Base-by-base conservation (phyloP, 345 rosid genomes). In the Litchi chinensis region DNA sequence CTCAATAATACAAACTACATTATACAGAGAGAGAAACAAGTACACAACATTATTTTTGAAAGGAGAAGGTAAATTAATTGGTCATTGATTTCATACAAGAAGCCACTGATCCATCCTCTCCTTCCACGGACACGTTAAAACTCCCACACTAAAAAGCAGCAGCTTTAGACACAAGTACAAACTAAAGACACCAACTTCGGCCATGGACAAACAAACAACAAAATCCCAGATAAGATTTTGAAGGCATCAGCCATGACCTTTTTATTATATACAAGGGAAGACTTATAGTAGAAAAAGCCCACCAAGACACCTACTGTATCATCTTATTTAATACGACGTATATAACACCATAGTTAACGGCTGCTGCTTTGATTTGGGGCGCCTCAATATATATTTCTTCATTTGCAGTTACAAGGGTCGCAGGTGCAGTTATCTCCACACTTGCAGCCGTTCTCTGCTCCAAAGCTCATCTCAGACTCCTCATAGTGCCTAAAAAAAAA, bases 381-480 rank as follows among this genome's bases (percentile, higher is more conserved):
- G 22, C 7, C 22, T 28, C 21, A 26, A 26, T 43, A 16, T 46
- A 18, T 26, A 1, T 56, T 62, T 40, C 70, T 50, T 82, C 81
- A 75, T 44, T 52, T 71, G 82, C 98, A 93, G 46, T 15, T 78
- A 82, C 87, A 89, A 41, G 82, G 81, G 57, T 87, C 86, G 63
- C 98, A 93, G 43, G 57, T 65, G 86, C 97, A 92, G 95, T 48
- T 90, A 52, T 92, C 80, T 81, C 95, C 97, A 32, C 98, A 93
- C 82, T 85, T 91, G 85, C 98, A 93, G 40, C 77, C 88, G 24
- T 80, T 70, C 84, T 85, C 95, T 19, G 84, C 83, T 68, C 64
- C 81, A 65, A 37, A 63, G 82, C 80, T 78, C 89, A 79, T 83
- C 87, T 84, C 86, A 0, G 84, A 68, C 43, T 16, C 67, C 82